phyloP scores from a whole-genome alignment of 208 protist species.

The Leptomonas pyrrhocoris region DNA sequence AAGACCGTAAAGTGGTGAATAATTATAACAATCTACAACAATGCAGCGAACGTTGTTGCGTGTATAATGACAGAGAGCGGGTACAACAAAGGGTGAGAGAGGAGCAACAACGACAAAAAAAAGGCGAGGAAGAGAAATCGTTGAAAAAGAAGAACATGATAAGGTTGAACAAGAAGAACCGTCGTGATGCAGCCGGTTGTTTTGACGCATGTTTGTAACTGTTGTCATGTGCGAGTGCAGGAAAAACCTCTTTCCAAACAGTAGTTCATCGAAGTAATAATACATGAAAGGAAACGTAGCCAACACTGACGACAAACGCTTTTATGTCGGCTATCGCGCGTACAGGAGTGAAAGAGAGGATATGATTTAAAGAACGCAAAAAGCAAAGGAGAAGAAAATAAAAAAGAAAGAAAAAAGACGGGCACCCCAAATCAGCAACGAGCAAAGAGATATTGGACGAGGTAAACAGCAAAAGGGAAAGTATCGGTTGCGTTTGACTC shows the following conservation, averaged over 20 bases:
- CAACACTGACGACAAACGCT: not conserved
- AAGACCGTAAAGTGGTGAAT: not conserved
- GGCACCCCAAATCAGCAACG: constrained; percentile 13
- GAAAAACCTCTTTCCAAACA: too few relatives aligned
- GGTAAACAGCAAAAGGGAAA: not conserved
- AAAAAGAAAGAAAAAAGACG: constrained; percentile 5
- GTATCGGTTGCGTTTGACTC: not conserved
- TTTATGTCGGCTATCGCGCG: too few relatives aligned
- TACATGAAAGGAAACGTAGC: too few relatives aligned
- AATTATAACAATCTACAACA: too few relatives aligned
- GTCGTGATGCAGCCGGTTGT: too few relatives aligned
- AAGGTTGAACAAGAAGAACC: not conserved
- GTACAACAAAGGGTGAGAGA: not conserved
- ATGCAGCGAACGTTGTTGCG: not conserved
- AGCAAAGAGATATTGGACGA: not conserved
- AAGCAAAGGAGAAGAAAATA: constrained; percentile 9
- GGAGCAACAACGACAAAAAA: too few relatives aligned
- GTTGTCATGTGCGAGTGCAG: not conserved
- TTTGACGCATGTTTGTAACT: not conserved
- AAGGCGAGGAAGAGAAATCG: not conserved
- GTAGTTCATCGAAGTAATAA: too few relatives aligned
- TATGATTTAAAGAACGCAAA: constrained; percentile 9
- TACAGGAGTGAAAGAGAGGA: not conserved
- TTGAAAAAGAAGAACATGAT: not conserved
- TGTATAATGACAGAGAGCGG: not conserved